Evolutionary conservation across 176 grass and related monocot species (phyloP).

Genomic region (Phyllostachys edulis): DNA sequence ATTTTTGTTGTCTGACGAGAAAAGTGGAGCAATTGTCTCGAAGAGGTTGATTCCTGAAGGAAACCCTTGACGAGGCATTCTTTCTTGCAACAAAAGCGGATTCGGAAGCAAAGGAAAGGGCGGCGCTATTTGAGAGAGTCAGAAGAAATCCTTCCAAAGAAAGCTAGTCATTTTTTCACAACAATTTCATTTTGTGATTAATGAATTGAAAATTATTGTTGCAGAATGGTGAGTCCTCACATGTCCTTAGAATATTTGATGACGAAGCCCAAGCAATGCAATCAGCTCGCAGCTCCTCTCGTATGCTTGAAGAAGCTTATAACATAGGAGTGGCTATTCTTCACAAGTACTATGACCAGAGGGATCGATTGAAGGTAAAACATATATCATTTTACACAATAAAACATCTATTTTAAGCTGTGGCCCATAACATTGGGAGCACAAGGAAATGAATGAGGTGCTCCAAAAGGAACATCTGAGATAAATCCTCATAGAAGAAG

Average conservation of each 20-base stretch:
- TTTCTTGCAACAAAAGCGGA: constrained; percentile 68
- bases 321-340: constrained; percentile 83
- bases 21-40: constrained; percentile 86
- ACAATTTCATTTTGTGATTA: background rate
- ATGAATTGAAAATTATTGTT: constrained; percentile 18
- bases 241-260: constrained; percentile 87
- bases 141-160: constrained; percentile 49
- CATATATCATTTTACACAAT: background rate
- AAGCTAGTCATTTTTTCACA: constrained; percentile 7
- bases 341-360: constrained; percentile 82
- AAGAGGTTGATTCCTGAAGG: constrained; percentile 92
- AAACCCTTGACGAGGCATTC: constrained; percentile 67
- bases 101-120: constrained; percentile 87
- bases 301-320: constrained; percentile 85
- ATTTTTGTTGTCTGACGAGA: constrained; percentile 51
- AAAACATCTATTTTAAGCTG: background rate
- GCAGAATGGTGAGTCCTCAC: constrained; percentile 90
- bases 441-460: too few species aligned
- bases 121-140: constrained; percentile 72
- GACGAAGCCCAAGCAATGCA: constrained; percentile 90
- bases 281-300: constrained; percentile 72
- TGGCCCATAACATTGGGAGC: too few species aligned
- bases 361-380: constrained; percentile 86
- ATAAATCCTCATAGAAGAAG: too few species aligned
- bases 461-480: too few species aligned